Conservation (phyloP, 129 eudicot species). For the Daucus carota region DH1_v3.0 NC_030385.2:32880001-32880500, state of each 20-base stretch:
- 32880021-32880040: neutral
- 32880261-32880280: slow-evolving; percentile 33
- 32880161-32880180: neutral
- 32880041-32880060: neutral
- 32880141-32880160: neutral
- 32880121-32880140: neutral
- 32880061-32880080: neutral
- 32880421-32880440: slow-evolving; percentile 70
- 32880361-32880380: slow-evolving; percentile 71
- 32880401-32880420: slow-evolving; percentile 88
- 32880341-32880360: slow-evolving; percentile 85
- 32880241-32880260: slow-evolving; percentile 65
- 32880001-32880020: slow-evolving; percentile 29
- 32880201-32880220: too few relatives aligned
- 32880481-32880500: neutral
- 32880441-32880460: slow-evolving; percentile 72
- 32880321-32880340: slow-evolving; percentile 94
- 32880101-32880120: neutral
- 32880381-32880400: slow-evolving; percentile 92
- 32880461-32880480: slow-evolving; percentile 39
- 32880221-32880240: slow-evolving; percentile 82
- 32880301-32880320: slow-evolving; percentile 85
- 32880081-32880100: neutral
- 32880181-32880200: neutral
- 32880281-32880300: slow-evolving; percentile 41